Evolutionary conservation across 176 grass and related monocot species (phyloP), one percentile per base, ranked within the genome.

Genomic region (Oryza officinalis): DNA sequence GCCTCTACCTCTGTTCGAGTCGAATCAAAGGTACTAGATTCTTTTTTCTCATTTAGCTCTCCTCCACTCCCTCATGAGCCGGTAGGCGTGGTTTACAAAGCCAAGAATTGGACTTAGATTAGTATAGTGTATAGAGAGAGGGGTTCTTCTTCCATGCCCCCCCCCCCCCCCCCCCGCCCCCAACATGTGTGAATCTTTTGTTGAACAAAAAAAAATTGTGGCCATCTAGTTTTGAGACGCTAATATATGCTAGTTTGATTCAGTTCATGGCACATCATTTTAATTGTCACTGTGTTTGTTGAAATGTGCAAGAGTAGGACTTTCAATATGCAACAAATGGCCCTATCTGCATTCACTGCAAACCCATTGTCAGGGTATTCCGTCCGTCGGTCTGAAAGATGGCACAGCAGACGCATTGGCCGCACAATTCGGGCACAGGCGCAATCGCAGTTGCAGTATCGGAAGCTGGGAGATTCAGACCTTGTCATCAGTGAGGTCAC

Each of bases 401-500:
- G 84, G 54, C 31, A 72, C 43, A 71, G 17, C 6, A 63, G 78
- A 45, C 0, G 27, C 2, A 2, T 71, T 28, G 25, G 43, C 66
- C 27, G 20, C 5, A 54, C 8, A 66, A 59, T 86, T 64, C 25
- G 26, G 44, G 88, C 65, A 18, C 78, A 81, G 57, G 77, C 57
- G 12, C 77, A 84, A 30, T 1, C 37, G 0, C 72, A 71, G 57
- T 31, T 91, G 71, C 86, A 84, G 83, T 91, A 94, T 44, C 64
- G 64, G 47, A 91, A 89, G 40, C 83, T 94, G 25, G 89, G 92
- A 26, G 92, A 89, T 71, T 94, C 92, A 1, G 89, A 94, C 59
- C 92, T 94, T 47, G 65, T 80, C 32, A 81, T 91, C 38, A 91
- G 89, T n/a, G 92, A 94, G 78, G 68, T 75, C 84, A 89, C 69